phyloP scores from a whole-genome alignment of 1,284 basidiomycete species.

The Irpex sp. region DNA sequence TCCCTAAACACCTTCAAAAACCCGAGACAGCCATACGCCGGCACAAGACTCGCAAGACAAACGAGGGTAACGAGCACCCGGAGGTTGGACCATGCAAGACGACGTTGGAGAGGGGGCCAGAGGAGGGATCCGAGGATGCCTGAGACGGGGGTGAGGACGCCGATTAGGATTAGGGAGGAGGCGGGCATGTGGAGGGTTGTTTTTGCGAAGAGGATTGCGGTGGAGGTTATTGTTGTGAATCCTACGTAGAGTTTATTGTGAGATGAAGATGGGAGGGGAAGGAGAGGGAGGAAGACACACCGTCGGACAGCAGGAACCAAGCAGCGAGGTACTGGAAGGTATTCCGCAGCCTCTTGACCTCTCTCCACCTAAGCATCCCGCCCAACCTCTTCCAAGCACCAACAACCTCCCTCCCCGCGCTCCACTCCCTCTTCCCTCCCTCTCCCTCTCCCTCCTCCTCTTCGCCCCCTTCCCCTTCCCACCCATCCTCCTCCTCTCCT shows the following conservation, averaged over 20 bases:
- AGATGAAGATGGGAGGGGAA: neutral
- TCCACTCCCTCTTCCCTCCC: slow-evolving; percentile 35
- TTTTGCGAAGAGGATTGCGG: slow-evolving; percentile 80
- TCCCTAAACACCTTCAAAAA: slow-evolving; percentile 55
- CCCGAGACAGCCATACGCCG: slow-evolving; percentile 80
- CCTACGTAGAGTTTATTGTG: slow-evolving; percentile 34
- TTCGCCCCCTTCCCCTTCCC: slow-evolving; percentile 55
- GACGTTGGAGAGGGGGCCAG: slow-evolving; percentile 67
- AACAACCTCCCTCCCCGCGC: slow-evolving; percentile 44
- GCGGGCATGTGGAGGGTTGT: slow-evolving; percentile 74
- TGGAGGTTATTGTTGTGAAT: slow-evolving; percentile 82
- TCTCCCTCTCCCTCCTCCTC: slow-evolving; percentile 3
- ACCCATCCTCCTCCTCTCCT: slow-evolving; percentile 46
- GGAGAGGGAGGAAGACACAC: slow-evolving; percentile 36
- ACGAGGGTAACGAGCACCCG: slow-evolving; percentile 68
- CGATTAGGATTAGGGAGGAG: slow-evolving; percentile 68
- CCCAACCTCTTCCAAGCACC: slow-evolving; percentile 67
- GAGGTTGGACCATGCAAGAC: slow-evolving; percentile 62
- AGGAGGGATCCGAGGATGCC: slow-evolving; percentile 75
- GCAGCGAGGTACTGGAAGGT: slow-evolving; percentile 86
- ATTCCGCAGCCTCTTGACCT: slow-evolving; percentile 73
- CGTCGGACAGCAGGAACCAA: slow-evolving; percentile 91
- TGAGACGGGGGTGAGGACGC: slow-evolving; percentile 61
- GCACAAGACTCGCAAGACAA: slow-evolving; percentile 63
- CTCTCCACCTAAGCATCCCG: slow-evolving; percentile 63